phyloP scores from a whole-genome alignment of 805 yeast species.

The Suhomyces vadensis region DNA sequence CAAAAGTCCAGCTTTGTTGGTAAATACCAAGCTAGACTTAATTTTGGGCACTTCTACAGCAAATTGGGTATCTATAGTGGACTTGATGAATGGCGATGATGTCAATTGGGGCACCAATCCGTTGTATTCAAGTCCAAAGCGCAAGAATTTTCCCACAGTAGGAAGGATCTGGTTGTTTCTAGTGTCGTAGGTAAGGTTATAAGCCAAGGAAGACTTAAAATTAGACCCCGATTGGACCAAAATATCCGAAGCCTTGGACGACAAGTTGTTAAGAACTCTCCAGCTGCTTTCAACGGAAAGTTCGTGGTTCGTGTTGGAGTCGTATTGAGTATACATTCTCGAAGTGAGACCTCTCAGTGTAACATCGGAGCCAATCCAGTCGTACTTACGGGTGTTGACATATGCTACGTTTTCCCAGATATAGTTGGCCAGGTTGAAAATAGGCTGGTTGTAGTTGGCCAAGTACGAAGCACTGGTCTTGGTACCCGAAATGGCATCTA shows the following conservation, averaged over 20 bases:
- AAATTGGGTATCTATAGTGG: constrained; percentile 40
- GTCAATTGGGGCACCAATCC: constrained; percentile 27
- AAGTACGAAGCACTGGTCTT: constrained; percentile 53
- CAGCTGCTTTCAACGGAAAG: constrained; percentile 46
- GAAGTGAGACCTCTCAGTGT: constrained; percentile 43
- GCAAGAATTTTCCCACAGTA: constrained; percentile 37
- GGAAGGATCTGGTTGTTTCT: constrained; percentile 48
- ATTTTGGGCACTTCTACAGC: constrained; percentile 24
- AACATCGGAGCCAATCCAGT: constrained; percentile 51
- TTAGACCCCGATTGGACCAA: constrained; percentile 45
- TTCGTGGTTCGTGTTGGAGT: constrained; percentile 46
- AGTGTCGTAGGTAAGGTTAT: constrained; percentile 44
- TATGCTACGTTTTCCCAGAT: constrained; percentile 40
- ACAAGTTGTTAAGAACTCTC: constrained; percentile 33
- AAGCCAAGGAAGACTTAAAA: constrained; percentile 45
- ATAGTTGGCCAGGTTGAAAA: constrained; percentile 41
- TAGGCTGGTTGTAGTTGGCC: constrained; percentile 48
- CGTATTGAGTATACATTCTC: constrained; percentile 40
- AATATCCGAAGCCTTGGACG: constrained; percentile 32
- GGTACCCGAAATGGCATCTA: constrained; percentile 54
- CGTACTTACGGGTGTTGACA: constrained; percentile 47
- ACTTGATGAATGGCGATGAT: constrained; percentile 41
- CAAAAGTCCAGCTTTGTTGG: constrained; percentile 37
- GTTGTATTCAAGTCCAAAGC: constrained; percentile 37
- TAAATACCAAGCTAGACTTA: constrained; percentile 23